A percentile compares a stretch with the other conserved stretches of the same genome.
Evolutionary conservation across 208 protist species (phyloP).

Genomic region (Trypanosoma rangeli): DNA sequence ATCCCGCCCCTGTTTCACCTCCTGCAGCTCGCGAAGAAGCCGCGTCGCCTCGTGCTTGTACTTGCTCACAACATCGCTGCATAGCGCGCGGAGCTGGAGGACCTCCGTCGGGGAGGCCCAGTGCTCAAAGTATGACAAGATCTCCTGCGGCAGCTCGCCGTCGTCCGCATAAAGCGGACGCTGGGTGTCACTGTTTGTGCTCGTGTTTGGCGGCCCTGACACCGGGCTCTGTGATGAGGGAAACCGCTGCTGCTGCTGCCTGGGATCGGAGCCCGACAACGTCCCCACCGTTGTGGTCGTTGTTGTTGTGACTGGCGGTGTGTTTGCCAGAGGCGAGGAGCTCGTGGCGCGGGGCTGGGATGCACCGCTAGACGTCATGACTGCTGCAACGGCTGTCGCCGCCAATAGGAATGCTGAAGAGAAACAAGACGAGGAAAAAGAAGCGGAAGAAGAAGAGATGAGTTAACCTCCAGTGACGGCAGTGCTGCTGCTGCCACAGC

Average conservation of each 20-base stretch:
- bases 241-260: slow-evolving; percentile 1
- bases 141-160: slow-evolving; percentile 11
- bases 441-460: background rate
- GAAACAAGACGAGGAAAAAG: slow-evolving; percentile 7
- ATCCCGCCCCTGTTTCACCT: slow-evolving; percentile 33
- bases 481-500: background rate
- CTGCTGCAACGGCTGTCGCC: background rate
- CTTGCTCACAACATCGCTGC: slow-evolving; percentile 30
- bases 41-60: slow-evolving; percentile 41
- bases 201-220: background rate
- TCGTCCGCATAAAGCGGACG: slow-evolving; percentile 1
- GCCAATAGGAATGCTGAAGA: background rate
- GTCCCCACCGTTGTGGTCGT: slow-evolving; percentile 4
- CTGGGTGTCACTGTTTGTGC: background rate
- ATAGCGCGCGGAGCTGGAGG: slow-evolving; percentile 51
- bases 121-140: slow-evolving; percentile 29
- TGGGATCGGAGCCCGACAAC: background rate
- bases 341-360: background rate
- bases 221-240: background rate
- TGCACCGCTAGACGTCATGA: background rate
- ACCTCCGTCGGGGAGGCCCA: slow-evolving; percentile 82
- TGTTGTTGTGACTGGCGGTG: slow-evolving; percentile 10
- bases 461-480: background rate
- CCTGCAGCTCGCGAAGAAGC: slow-evolving; percentile 35
- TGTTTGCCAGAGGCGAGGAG: background rate